Conservation (phyloP, 129 eudicot genomes). For the Heracleum sosnowskyi region DNA sequence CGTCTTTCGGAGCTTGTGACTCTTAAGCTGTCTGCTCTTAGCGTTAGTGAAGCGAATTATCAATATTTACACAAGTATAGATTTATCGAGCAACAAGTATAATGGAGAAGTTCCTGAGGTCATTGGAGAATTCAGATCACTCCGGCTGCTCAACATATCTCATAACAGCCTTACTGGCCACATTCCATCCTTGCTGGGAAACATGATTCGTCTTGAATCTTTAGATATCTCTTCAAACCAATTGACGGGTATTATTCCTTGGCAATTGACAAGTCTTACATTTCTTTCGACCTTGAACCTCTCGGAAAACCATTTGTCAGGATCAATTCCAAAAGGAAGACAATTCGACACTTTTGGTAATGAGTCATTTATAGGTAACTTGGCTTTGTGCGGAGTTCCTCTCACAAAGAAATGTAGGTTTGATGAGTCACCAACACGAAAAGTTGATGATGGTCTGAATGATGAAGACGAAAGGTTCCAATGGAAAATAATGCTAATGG, state of each 20-base stretch:
- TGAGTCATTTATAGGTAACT: too few species aligned
- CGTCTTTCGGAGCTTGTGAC: conserved; percentile 29
- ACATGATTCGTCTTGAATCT: conserved; percentile 26
- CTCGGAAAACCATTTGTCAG: conserved; percentile 63
- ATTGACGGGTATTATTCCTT: conserved; percentile 51
- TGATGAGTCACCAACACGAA: not conserved
- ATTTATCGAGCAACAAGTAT: not conserved
- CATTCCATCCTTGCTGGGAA: conserved; percentile 44
- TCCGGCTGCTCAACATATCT: not conserved
- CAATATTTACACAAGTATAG: too few species aligned
- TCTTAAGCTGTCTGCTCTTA: too few species aligned
- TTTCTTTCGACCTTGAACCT: conserved; percentile 36
- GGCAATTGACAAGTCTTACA: conserved; percentile 12
- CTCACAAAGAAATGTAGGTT: conserved; percentile 23
- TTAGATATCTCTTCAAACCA: conserved; percentile 46
- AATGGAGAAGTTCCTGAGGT: conserved; percentile 25
- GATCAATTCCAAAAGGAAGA: not conserved
- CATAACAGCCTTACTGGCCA: too few species aligned
- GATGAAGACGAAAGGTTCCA: not conserved
- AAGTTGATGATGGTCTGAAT: not conserved
- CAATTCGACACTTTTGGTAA: too few species aligned
- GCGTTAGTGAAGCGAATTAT: too few species aligned
- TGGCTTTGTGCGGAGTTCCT: not conserved
- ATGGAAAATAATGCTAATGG: conserved; percentile 31
- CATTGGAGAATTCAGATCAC: conserved; percentile 19